A percentile compares a stretch with the other conserved stretches of the same genome.
Evolutionary conservation across 371 early-diverging fungal genomes (phyloP).

Genomic region (Mucor ambiguus): DNA sequence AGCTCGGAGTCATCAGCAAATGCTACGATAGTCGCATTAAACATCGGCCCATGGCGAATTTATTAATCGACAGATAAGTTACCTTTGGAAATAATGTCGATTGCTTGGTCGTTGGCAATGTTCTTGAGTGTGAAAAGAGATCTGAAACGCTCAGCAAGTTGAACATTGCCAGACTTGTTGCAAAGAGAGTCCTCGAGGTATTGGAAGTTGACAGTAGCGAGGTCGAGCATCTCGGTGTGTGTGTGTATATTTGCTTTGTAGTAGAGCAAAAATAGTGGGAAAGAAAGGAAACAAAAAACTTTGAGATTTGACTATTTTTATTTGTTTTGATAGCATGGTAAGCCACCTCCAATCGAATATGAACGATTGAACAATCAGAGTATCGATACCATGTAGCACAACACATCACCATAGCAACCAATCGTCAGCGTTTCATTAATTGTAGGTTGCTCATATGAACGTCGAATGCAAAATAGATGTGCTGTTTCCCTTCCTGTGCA

Average conservation of each 20-base stretch:
- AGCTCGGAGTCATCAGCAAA: constrained; percentile 90
- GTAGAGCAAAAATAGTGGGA: not conserved
- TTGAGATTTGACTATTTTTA: constrained; percentile 6
- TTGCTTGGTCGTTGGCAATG: constrained; percentile 74
- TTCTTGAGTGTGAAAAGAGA: constrained; percentile 95
- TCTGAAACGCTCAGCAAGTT: constrained; percentile 87
- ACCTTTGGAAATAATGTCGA: constrained; percentile 85
- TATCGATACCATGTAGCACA: too few relatives aligned
- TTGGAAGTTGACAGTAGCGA: constrained; percentile 27
- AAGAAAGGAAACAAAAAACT: not conserved
- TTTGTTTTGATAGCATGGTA: not conserved
- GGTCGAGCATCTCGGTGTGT: not conserved
- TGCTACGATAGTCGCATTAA: too few relatives aligned
- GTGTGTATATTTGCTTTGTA: too few relatives aligned
- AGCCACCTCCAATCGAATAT: not conserved
- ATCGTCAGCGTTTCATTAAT: too few relatives aligned
- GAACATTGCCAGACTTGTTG: constrained; percentile 59
- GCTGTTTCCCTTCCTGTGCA: too few relatives aligned
- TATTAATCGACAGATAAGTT: not conserved
- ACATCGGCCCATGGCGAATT: too few relatives aligned
- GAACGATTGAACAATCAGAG: not conserved
- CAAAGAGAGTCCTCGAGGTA: constrained; percentile 58
- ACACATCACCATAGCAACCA: too few relatives aligned
- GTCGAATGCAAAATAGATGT: too few relatives aligned
- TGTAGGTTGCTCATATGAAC: too few relatives aligned